Percentiles rank a stretch among this genome's conserved stretches.
Conservation (phyloP, 495 filamentous ascomycete species). For the Neurospora sp. region DNA sequence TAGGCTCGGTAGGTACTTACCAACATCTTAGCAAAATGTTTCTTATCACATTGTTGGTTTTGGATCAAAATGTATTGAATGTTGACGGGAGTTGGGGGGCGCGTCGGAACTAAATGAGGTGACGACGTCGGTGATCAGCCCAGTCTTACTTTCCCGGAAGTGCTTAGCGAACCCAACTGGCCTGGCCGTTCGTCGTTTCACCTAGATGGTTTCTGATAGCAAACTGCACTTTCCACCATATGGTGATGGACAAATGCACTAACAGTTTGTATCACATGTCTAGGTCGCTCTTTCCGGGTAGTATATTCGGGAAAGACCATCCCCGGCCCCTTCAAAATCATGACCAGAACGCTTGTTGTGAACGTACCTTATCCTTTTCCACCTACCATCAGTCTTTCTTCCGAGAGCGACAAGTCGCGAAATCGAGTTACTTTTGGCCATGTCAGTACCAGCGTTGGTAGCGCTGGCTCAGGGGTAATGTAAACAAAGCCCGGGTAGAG, state of each 20-base stretch:
- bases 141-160: not conserved
- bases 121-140: not conserved
- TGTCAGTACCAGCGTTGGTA: not conserved
- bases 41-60: not conserved
- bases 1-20: not conserved
- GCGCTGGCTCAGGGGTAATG: not conserved
- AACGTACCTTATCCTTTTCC: no score
- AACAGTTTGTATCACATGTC: not conserved
- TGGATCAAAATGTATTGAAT: not conserved
- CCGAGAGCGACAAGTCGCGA: no score
- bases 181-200: not conserved
- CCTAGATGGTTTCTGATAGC: not conserved
- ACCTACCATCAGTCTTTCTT: no score
- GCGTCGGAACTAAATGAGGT: not conserved
- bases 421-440: no score
- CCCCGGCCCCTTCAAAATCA: not conserved
- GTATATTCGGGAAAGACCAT: no score
- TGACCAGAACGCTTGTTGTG: not conserved
- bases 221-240: not conserved
- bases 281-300: not conserved
- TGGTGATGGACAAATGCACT: not conserved
- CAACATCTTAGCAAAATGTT: not conserved
- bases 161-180: no score
- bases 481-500: not conserved
- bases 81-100: not conserved